Percentiles rank a stretch among this genome's conserved stretches.
These are phyloP conservation scores for Saccharomyces uvarum DNA, from an alignment of 1,139 yeast genomes.

Conservation along the genomic window DNA sequence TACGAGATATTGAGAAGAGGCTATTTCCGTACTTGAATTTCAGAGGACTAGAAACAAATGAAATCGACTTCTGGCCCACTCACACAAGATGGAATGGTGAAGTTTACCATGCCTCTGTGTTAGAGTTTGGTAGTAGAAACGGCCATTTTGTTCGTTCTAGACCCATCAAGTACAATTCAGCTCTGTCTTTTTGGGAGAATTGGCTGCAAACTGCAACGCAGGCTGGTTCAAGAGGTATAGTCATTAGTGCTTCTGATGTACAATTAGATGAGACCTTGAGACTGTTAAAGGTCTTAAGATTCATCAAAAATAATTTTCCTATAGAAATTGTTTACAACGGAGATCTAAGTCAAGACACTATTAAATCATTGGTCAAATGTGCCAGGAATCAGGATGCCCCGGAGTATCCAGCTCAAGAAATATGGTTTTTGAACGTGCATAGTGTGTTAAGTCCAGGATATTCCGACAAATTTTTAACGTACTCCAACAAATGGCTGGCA, in stretches of 20 bases:
- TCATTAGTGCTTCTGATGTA: not conserved
- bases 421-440: not conserved
- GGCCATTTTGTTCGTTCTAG: not conserved
- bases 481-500: constrained; percentile 43
- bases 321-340: constrained; percentile 1
- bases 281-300: not conserved
- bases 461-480: constrained; percentile 19
- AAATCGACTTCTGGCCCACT: not conserved
- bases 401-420: not conserved
- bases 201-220: not conserved
- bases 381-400: not conserved
- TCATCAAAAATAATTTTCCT: constrained; percentile 1
- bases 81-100: not conserved
- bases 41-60: not conserved
- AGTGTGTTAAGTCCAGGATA: constrained; percentile 1
- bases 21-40: not conserved
- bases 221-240: constrained; percentile 2
- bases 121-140: not conserved
- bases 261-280: not conserved
- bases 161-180: not conserved
- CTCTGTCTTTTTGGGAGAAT: not conserved
- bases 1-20: not conserved
- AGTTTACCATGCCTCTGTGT: not conserved
- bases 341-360: not conserved
- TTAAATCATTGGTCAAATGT: not conserved